Percentiles rank a stretch among this genome's conserved stretches.
These are phyloP conservation scores for Aristolochia fimbriata DNA, from an alignment of 164 flowering plant species.

Conservation along the genomic window DNA sequence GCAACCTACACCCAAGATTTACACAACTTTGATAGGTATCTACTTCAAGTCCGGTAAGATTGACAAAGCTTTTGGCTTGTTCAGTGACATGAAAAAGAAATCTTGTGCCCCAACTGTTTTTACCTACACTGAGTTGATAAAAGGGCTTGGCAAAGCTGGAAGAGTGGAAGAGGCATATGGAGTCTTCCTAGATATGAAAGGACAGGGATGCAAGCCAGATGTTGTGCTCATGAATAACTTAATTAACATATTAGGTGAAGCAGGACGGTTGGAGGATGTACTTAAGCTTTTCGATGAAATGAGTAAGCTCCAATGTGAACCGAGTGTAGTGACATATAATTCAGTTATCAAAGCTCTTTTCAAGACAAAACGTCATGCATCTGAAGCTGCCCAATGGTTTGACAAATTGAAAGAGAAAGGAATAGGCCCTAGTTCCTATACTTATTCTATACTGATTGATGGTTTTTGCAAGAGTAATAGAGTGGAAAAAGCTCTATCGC, in stretches of 20 bases:
- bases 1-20: conserved; percentile 71
- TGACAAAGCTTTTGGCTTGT: conserved; percentile 55
- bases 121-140: conserved; percentile 88
- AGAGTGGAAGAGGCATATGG: conserved; percentile 73
- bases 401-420: conserved; percentile 76
- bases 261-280: conserved; percentile 57
- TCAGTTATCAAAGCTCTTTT: conserved; percentile 63
- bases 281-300: conserved; percentile 57
- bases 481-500: conserved; percentile 74
- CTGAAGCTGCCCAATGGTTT: conserved; percentile 56
- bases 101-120: conserved; percentile 61
- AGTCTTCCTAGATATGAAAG: conserved; percentile 40
- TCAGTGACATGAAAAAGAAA: conserved; percentile 53
- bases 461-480: conserved; percentile 84
- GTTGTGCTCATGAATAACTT: conserved; percentile 77
- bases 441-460: conserved; percentile 90
- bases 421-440: conserved; percentile 59
- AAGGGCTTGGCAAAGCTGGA: conserved; percentile 73
- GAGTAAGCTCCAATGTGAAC: conserved; percentile 45
- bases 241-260: conserved; percentile 61
- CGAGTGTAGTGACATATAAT: conserved; percentile 84
- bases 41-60: conserved; percentile 51
- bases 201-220: conserved; percentile 68
- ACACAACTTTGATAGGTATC: conserved; percentile 59
- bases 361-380: conserved; percentile 51